phyloP scores from a whole-genome alignment of 2,329 filamentous ascomycete species.

The Scolecobasidium constrictum region DNA sequence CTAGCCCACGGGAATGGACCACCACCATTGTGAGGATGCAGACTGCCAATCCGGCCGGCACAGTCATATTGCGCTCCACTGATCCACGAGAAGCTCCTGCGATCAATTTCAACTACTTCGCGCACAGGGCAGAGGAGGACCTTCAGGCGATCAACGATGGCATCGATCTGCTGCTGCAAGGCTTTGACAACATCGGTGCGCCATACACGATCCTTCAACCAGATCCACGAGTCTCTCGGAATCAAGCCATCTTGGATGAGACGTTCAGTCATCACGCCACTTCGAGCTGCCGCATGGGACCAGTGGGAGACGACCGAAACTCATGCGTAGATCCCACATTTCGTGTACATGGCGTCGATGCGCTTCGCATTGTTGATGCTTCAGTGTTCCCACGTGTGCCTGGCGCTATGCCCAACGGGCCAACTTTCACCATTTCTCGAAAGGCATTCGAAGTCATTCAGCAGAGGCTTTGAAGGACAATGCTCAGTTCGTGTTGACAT shows the following conservation, averaged over 20 bases:
- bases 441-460: too few relatives aligned
- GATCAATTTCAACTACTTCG: slow-evolving; percentile 37
- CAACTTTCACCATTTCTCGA: too few relatives aligned
- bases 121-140: slow-evolving; percentile 38
- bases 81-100: slow-evolving; percentile 54
- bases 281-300: slow-evolving; percentile 47
- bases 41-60: slow-evolving; percentile 54
- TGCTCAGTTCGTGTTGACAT: too few relatives aligned
- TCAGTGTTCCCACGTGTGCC: slow-evolving; percentile 16
- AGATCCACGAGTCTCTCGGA: slow-evolving; percentile 29
- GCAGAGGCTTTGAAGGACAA: too few relatives aligned
- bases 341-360: slow-evolving; percentile 40
- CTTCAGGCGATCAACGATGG: slow-evolving; percentile 44
- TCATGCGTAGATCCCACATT: slow-evolving; percentile 45
- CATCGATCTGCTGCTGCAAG: slow-evolving; percentile 41
- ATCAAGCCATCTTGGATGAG: slow-evolving; percentile 19
- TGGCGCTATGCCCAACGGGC: too few relatives aligned
- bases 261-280: slow-evolving; percentile 42
- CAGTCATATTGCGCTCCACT: slow-evolving; percentile 47
- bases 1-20: slow-evolving; percentile 21
- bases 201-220: slow-evolving; percentile 19
- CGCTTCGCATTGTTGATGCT: slow-evolving; percentile 36
- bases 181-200: background rate
- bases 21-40: slow-evolving; percentile 44
- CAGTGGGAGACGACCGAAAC: slow-evolving; percentile 33